Percentiles rank a stretch among this genome's conserved stretches.
phyloP scores from a whole-genome alignment of 1,284 basidiomycete genomes.

The Marasmius oreades region DNA sequence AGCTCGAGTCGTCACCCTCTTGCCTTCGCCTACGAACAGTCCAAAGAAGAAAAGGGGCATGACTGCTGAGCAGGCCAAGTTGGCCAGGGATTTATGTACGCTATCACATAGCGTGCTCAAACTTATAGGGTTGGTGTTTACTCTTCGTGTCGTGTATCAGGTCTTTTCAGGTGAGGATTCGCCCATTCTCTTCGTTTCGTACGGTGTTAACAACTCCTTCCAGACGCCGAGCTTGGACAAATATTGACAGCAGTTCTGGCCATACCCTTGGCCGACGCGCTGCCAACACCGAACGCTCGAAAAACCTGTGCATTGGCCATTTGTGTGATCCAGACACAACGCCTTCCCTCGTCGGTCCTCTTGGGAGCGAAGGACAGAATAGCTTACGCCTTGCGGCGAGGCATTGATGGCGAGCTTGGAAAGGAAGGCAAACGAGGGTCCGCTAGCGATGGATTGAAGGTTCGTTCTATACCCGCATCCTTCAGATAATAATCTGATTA shows the following conservation, averaged over 20 bases:
- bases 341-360: constrained; percentile 59
- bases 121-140: constrained; percentile 56
- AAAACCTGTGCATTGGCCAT: constrained; percentile 77
- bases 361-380: constrained; percentile 59
- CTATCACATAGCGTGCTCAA: constrained; percentile 65
- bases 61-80: constrained; percentile 71
- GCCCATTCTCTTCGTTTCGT: constrained; percentile 1
- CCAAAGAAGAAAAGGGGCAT: constrained; percentile 62
- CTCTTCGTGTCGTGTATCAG: constrained; percentile 51
- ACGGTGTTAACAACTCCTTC: constrained; percentile 7
- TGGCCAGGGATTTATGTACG: constrained; percentile 71
- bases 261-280: constrained; percentile 59
- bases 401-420: constrained; percentile 77
- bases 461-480: constrained; percentile 25
- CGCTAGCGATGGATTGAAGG: constrained; percentile 69
- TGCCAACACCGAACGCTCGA: constrained; percentile 78
- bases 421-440: constrained; percentile 84
- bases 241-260: constrained; percentile 62
- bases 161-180: constrained; percentile 57
- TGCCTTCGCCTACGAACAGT: constrained; percentile 44
- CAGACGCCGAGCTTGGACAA: constrained; percentile 54
- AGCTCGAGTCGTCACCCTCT: constrained; percentile 19
- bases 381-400: constrained; percentile 63
- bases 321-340: constrained; percentile 65
- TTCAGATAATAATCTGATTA: constrained; percentile 3